A percentile compares a stretch with the other conserved stretches of the same genome.
phyloP scores from a whole-genome alignment of 2,329 filamentous ascomycete species.

The Aspergillus sp. region DNA sequence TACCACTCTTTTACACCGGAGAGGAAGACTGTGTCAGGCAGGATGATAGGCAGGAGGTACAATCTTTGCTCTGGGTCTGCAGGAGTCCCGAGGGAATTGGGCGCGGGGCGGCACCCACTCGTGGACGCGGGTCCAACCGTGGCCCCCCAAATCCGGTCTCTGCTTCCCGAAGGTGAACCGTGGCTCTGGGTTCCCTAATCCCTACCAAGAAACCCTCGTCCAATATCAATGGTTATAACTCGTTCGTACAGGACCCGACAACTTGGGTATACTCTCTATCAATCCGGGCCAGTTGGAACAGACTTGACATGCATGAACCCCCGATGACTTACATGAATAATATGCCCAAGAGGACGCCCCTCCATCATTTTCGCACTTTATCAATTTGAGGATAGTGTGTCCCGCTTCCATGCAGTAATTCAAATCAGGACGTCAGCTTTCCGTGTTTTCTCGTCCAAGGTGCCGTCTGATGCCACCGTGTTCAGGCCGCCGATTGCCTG shows the following conservation, averaged over 20 bases:
- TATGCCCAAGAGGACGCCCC: neutral
- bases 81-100: neutral
- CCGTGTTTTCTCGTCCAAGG: neutral
- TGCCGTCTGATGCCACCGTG: neutral
- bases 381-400: slow-evolving; percentile 7
- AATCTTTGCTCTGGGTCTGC: neutral
- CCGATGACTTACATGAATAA: slow-evolving; percentile 13
- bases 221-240: slow-evolving; percentile 5
- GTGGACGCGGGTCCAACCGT: slow-evolving; percentile 22
- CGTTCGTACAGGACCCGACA: slow-evolving; percentile 25
- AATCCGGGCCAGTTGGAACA: slow-evolving; percentile 12
- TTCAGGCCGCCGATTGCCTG: neutral
- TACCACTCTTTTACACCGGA: no score
- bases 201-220: slow-evolving; percentile 11
- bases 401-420: slow-evolving; percentile 6
- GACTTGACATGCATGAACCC: slow-evolving; percentile 24
- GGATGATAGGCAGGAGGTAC: neutral
- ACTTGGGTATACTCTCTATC: slow-evolving; percentile 21
- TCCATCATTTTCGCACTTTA: neutral
- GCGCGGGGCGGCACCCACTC: neutral
- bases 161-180: slow-evolving; percentile 34
- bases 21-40: neutral
- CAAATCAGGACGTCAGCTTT: neutral
- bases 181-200: slow-evolving; percentile 34
- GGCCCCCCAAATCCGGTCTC: slow-evolving; percentile 12